Conservation (phyloP, 805 yeast genomes). For the Candida xiaguanensis region DNA sequence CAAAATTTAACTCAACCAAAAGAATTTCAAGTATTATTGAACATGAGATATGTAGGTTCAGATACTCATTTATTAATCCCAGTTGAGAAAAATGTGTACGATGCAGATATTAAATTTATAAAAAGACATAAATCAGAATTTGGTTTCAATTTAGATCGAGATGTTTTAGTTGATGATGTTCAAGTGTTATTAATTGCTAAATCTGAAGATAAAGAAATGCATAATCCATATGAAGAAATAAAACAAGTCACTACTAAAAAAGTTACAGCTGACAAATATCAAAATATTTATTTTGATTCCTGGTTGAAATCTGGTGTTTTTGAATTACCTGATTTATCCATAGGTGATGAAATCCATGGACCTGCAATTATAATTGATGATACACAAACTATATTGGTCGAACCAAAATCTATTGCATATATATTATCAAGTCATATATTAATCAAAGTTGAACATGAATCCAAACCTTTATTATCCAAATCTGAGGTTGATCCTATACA, state of each 20-base stretch:
- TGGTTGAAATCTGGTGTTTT: constrained; percentile 26
- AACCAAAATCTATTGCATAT: constrained; percentile 29
- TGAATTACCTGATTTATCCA: constrained; percentile 18
- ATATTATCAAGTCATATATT: constrained; percentile 27
- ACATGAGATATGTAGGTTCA: constrained; percentile 83
- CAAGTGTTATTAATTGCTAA: constrained; percentile 57
- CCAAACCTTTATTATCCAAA: constrained; percentile 19
- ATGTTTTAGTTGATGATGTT: constrained; percentile 35
- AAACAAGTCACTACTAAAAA: constrained; percentile 3
- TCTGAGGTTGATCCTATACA: constrained; percentile 34
- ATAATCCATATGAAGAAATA: constrained; percentile 48
- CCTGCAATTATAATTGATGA: constrained; percentile 35
- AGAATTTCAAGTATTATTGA: constrained; percentile 60
- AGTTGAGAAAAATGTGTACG: constrained; percentile 20
- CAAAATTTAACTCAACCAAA: constrained; percentile 54
- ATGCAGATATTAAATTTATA: constrained; percentile 22
- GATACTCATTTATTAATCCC: constrained; percentile 81
- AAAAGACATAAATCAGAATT: constrained; percentile 30
- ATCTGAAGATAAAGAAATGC: constrained; percentile 43
- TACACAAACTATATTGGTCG: constrained; percentile 29
- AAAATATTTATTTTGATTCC: constrained; percentile 25
- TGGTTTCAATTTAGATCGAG: constrained; percentile 34
- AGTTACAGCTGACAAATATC: constrained; percentile 2
- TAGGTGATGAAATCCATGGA: constrained; percentile 21
- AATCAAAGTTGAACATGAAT: constrained; percentile 24